phyloP scores from a whole-genome alignment of 1,284 basidiomycete species.

The Marasmius fiardii region DNA sequence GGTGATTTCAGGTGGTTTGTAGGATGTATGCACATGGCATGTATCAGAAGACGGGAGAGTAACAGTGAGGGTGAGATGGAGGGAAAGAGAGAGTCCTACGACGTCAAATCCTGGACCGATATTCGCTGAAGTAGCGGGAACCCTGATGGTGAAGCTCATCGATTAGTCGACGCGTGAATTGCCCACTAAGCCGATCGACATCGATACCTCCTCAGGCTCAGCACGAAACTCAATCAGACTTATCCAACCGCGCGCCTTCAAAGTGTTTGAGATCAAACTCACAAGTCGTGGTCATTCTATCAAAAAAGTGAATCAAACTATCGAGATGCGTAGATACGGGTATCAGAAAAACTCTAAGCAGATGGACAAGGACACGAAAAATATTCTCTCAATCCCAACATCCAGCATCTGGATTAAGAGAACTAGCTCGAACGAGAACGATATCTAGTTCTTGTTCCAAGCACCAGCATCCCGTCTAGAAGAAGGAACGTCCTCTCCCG shows the following conservation, averaged over 20 bases:
- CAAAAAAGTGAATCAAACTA: too few relatives aligned
- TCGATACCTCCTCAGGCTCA: too few relatives aligned
- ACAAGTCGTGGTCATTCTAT: neutral
- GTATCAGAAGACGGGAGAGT: constrained; percentile 30
- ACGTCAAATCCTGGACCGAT: constrained; percentile 99
- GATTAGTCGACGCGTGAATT: constrained; percentile 2
- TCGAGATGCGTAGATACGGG: neutral
- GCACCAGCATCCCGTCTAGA: neutral
- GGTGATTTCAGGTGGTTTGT: constrained; percentile 59
- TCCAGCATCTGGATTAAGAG: neutral
- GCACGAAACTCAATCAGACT: too few relatives aligned
- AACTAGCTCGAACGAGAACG: neutral
- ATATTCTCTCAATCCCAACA: neutral
- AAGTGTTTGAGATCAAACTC: constrained; percentile 1
- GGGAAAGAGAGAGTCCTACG: constrained; percentile 92
- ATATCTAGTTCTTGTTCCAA: neutral
- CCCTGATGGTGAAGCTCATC: constrained; percentile 60
- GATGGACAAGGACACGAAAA: neutral
- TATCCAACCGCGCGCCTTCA: constrained; percentile 1
- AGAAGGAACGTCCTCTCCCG: neutral
- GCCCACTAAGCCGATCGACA: too few relatives aligned
- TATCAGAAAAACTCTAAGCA: too few relatives aligned
- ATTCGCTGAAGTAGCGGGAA: constrained; percentile 97
- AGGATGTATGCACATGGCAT: constrained; percentile 24
- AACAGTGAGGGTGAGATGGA: constrained; percentile 81